Evolutionary conservation across 2,329 filamentous ascomycete species (phyloP).

Genomic region (Trichoderma gracile): DNA sequence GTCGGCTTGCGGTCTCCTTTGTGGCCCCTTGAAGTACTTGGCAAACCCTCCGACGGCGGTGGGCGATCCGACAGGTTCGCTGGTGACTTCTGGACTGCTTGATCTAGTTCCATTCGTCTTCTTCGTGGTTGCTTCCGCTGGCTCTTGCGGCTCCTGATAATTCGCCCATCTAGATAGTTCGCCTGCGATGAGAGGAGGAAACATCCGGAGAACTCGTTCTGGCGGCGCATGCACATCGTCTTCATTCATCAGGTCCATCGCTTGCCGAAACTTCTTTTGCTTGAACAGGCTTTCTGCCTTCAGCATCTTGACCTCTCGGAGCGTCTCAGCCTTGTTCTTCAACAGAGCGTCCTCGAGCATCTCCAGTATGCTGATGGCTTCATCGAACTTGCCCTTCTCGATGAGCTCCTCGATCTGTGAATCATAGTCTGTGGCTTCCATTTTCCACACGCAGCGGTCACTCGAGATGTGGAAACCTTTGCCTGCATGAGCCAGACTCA

Average conservation of each 20-base stretch:
- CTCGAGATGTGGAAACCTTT: conserved; percentile 95
- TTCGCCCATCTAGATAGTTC: conserved; percentile 63
- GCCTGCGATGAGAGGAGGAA: conserved; percentile 80
- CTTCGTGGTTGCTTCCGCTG: conserved; percentile 40
- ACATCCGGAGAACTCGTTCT: conserved; percentile 81
- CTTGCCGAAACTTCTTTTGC: conserved; percentile 77
- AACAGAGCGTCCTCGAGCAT: conserved; percentile 93
- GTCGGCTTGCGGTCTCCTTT: conserved; percentile 51
- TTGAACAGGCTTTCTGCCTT: conserved; percentile 87
- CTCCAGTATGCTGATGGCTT: conserved; percentile 83
- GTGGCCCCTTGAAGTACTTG: conserved; percentile 53
- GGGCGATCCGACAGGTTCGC: conserved; percentile 40
- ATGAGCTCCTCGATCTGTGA: conserved; percentile 83
- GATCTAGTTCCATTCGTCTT: conserved; percentile 35
- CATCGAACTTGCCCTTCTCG: conserved; percentile 73
- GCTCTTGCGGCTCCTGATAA: conserved; percentile 46
- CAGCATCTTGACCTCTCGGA: conserved; percentile 84
- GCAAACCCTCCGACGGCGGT: conserved; percentile 51
- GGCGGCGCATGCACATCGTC: conserved; percentile 87
- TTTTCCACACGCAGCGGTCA: conserved; percentile 91
- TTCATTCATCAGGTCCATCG: conserved; percentile 82
- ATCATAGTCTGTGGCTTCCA: conserved; percentile 91
- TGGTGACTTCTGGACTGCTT: conserved; percentile 33
- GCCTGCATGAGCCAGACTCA: conserved; percentile 91
- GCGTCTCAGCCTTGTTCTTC: conserved; percentile 74